Evolutionary conservation across 768 basidiomycete genomes (phyloP).

Genomic region (Exidia glandulosa): DNA sequence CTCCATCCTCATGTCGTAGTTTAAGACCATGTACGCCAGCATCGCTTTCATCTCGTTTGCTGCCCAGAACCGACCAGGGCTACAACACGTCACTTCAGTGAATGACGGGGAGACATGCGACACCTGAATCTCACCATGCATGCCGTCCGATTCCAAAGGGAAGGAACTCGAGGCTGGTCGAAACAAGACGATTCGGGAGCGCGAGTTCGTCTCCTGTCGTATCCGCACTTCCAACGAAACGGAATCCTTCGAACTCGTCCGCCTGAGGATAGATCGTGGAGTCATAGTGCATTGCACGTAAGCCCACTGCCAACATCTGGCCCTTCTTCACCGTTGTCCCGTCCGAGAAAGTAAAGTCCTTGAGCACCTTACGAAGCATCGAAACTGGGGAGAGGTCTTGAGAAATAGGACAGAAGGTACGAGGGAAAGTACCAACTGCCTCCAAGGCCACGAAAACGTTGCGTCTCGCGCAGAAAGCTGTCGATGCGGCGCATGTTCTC

Average conservation of each 20-base stretch:
- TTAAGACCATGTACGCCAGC: slow-evolving; percentile 7
- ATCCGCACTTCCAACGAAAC: slow-evolving; percentile 8
- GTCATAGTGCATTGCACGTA: too few relatives aligned
- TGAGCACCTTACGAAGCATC: background rate
- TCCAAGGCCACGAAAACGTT: slow-evolving; percentile 23
- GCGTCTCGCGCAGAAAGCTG: slow-evolving; percentile 41
- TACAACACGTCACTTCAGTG: background rate
- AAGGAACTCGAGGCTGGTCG: slow-evolving; percentile 22
- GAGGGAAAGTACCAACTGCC: slow-evolving; percentile 2
- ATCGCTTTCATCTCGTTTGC: slow-evolving; percentile 4
- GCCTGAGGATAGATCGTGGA: too few relatives aligned
- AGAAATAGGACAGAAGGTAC: background rate
- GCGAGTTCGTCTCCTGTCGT: slow-evolving; percentile 16
- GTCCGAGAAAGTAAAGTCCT: slow-evolving; percentile 5
- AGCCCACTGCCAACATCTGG: too few relatives aligned
- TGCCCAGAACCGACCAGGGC: slow-evolving; percentile 10
- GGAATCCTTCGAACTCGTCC: too few relatives aligned
- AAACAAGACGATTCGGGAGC: slow-evolving; percentile 23
- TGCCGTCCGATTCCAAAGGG: slow-evolving; percentile 28
- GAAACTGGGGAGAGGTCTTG: background rate
- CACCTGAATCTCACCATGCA: slow-evolving; percentile 16
- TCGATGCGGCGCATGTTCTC: slow-evolving; percentile 34
- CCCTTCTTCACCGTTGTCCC: slow-evolving; percentile 3
- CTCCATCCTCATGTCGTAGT: slow-evolving; percentile 5
- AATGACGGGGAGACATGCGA: background rate